phyloP scores from a whole-genome alignment of 179 eudicot genomes.

The Amaranthus tricolor region DNA sequence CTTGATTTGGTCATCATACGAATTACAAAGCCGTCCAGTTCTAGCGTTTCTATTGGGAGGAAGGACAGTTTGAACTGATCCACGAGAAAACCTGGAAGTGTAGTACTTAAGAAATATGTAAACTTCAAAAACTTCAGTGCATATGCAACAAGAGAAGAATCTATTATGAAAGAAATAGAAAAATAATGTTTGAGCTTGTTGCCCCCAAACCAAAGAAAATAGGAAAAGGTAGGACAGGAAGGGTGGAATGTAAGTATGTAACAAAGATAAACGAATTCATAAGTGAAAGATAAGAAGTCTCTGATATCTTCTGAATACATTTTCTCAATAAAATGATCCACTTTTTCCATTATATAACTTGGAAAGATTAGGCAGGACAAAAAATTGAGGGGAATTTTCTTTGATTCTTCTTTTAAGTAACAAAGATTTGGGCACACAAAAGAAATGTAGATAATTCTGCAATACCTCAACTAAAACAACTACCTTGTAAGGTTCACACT shows the following conservation, averaged over 20 bases:
- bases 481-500: neutral
- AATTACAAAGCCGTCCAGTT: slow-evolving; percentile 69
- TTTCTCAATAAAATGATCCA: neutral
- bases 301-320: neutral
- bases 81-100: slow-evolving; percentile 77
- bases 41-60: slow-evolving; percentile 74
- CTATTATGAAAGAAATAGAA: neutral
- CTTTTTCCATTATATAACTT: neutral
- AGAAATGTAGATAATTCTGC: neutral
- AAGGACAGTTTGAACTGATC: slow-evolving; percentile 74
- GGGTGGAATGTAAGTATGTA: no score
- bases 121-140: slow-evolving; percentile 11
- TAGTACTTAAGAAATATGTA: neutral
- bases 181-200: neutral
- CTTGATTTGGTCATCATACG: slow-evolving; percentile 75
- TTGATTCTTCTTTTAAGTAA: neutral
- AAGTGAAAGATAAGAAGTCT: neutral
- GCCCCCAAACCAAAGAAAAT: neutral
- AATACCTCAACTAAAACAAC: neutral
- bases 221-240: no score
- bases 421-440: neutral
- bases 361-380: neutral
- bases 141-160: neutral
- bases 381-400: neutral
- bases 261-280: neutral